A percentile compares a stretch with the other conserved stretches of the same genome.
Conservation (phyloP, 163 green algal species). For the Prototheca cutis region DNA sequence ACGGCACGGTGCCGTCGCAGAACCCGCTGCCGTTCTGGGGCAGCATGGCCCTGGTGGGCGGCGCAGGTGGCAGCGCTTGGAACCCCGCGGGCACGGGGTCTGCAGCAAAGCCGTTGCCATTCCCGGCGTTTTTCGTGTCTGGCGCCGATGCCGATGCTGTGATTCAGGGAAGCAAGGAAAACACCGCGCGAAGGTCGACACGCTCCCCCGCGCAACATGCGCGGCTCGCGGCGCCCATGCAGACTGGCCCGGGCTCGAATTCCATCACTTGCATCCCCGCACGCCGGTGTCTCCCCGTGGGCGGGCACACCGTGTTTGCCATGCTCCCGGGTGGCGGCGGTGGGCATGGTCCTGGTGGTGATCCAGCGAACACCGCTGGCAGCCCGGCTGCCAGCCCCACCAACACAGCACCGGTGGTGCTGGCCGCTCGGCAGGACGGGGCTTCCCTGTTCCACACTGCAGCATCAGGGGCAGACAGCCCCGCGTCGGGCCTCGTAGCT, state of each 20-base stretch:
- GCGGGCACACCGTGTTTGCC: conserved; percentile 62
- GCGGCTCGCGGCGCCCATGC: too few species aligned
- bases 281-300: conserved; percentile 52
- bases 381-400: too few species aligned
- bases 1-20: neutral
- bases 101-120: neutral
- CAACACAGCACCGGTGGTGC: conserved; percentile 45
- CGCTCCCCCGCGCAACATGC: too few species aligned
- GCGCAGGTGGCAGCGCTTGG: neutral
- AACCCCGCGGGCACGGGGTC: neutral
- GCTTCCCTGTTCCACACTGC: conserved; percentile 53
- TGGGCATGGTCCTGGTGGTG: neutral
- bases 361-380: too few species aligned
- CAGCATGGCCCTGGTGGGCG: too few species aligned
- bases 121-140: neutral
- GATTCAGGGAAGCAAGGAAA: neutral
- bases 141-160: neutral
- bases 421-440: conserved; percentile 49
- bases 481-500: conserved; percentile 56
- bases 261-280: conserved; percentile 23
- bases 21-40: neutral
- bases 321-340: conserved; percentile 36
- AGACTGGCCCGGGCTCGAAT: conserved; percentile 16
- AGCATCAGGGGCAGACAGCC: conserved; percentile 34
- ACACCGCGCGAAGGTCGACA: too few species aligned